Base-by-base conservation (phyloP, 805 yeast species). In the Pachysolen tannophilus region DNA sequence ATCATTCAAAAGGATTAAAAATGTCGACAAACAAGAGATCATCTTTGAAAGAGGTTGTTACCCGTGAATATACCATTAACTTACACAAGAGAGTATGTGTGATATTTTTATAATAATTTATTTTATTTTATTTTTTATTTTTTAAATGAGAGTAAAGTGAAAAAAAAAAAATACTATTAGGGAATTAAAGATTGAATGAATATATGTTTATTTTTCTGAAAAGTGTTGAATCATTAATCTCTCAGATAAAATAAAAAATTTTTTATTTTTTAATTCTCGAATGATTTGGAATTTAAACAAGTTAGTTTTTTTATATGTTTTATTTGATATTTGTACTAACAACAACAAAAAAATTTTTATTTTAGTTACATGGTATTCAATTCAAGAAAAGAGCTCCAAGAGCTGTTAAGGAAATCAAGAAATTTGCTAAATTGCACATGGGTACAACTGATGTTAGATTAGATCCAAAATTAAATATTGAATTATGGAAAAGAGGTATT, bases 21-120 rank as follows among this genome's bases (percentile, higher is more conserved):
- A 60, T 60, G 65, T 61, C 63, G 47, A 28, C 40, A 23, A 32
- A 21, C 32, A n/a, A n/a, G n/a, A 56, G 52, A 45, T 44, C 57
- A 42, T 94, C 90, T 72, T 76, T 87, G 68, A 83, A 84, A 76
- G 97, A 92, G 88, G 96, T 87, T 72, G 97, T 92, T 72, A 84
- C 98, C 70, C 95, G 99, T 74, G 99, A 92, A 77, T 92, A 92
- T 86, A 92, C 98, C 81, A 88, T 92, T 73, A 90, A 92, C 86
- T 76, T 90, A 72, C 95, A 87, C 95, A 90, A 87, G 74, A 87
- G 97, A 76, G 94, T 85, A 82, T 66, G 94, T 82, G 30, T n/a
- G n/a, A n/a, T n/a, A n/a, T n/a, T n/a, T n/a, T n/a, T n/a, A n/a
- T n/a, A n/a, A n/a, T n/a, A n/a, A n/a, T n/a, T n/a, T n/a, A n/a